These are phyloP conservation scores for Chlorophyllum brunneum DNA, from an alignment of 768 basidiomycete species.

Conservation along the genomic window DNA sequence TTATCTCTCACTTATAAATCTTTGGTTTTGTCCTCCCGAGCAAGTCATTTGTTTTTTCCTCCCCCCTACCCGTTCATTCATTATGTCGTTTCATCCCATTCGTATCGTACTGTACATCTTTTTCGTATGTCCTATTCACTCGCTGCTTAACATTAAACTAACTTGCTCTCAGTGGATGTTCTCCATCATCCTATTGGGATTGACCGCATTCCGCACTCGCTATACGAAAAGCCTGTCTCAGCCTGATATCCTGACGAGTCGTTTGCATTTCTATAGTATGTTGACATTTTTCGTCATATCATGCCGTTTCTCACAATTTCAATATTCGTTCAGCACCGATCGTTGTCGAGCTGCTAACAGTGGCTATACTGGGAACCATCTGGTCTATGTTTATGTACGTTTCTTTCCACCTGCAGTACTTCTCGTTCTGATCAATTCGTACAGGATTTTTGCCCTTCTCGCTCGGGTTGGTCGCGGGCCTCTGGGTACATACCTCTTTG, in stretches of 20 bases:
- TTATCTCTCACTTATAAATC: background rate
- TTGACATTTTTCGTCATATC: background rate
- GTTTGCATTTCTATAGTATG: slow-evolving; percentile 55
- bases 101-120: slow-evolving; percentile 16
- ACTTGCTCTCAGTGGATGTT: slow-evolving; percentile 30
- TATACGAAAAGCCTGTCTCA: slow-evolving; percentile 50
- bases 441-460: slow-evolving; percentile 32
- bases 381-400: slow-evolving; percentile 53
- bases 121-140: slow-evolving; percentile 15
- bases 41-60: background rate
- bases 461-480: slow-evolving; percentile 24
- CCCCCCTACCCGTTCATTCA: background rate
- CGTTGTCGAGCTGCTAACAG: slow-evolving; percentile 56
- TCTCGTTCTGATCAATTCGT: slow-evolving; percentile 16
- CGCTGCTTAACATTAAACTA: no score
- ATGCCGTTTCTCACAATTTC: background rate
- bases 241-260: slow-evolving; percentile 51
- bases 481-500: slow-evolving; percentile 35
- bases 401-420: background rate
- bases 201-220: slow-evolving; percentile 53
- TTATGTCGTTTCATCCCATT: slow-evolving; percentile 13
- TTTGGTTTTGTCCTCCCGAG: background rate
- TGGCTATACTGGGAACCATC: slow-evolving; percentile 46
- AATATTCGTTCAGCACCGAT: slow-evolving; percentile 42
- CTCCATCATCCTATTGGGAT: slow-evolving; percentile 35